These are phyloP conservation scores for Leccinum arenicola DNA, from an alignment of 768 basidiomycete species.

Conservation along the genomic window DNA sequence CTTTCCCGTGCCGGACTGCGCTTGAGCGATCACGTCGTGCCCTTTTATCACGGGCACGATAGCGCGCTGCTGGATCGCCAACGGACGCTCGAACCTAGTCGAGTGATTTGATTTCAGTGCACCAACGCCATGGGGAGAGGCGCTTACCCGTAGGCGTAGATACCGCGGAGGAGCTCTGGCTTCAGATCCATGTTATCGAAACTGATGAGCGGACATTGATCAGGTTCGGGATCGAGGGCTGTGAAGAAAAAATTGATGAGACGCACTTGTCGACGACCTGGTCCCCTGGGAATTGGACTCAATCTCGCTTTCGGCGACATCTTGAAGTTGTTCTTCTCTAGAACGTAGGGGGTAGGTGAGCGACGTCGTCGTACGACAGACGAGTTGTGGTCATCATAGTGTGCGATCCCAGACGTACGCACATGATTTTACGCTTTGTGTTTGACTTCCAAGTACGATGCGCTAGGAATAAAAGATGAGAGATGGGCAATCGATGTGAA, in stretches of 20 bases:
- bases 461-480: conserved; percentile 25
- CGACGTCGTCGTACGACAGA: not conserved
- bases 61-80: conserved; percentile 98
- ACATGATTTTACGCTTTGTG: conserved; percentile 39
- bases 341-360: not conserved
- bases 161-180: conserved; percentile 93
- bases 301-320: conserved; percentile 81
- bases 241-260: not conserved
- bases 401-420: conserved; percentile 34
- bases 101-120: not conserved
- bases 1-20: conserved; percentile 99
- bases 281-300: conserved; percentile 94
- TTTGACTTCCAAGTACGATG: conserved; percentile 37
- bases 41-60: conserved; percentile 98
- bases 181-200: conserved; percentile 99
- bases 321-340: conserved; percentile 75
- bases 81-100: conserved; percentile 87
- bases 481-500: conserved; percentile 5
- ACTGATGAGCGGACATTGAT: conserved; percentile 40
- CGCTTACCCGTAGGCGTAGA: conserved; percentile 94
- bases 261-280: conserved; percentile 93
- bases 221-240: conserved; percentile 8
- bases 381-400: not conserved
- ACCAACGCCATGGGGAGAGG: not conserved
- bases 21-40: conserved; percentile 98